Evolutionary conservation across 2,329 filamentous ascomycete genomes (phyloP).

Genomic region (Neurospora sp.): DNA sequence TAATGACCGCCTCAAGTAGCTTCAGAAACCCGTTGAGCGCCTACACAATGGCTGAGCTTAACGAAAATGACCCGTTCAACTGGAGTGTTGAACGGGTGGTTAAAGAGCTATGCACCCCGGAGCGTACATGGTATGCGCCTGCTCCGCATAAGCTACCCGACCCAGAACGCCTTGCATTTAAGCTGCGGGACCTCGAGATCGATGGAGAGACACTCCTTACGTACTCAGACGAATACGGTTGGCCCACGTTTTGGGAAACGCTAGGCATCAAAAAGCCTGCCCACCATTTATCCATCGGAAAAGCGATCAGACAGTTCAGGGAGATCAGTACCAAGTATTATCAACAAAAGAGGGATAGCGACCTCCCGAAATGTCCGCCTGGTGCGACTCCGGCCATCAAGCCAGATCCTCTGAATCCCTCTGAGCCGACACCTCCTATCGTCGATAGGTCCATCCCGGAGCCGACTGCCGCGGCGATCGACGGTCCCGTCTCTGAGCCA

Average conservation of each 20-base stretch:
- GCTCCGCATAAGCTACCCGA: slow-evolving; percentile 38
- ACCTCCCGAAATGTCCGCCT: neutral
- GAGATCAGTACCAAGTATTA: slow-evolving; percentile 39
- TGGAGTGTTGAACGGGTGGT: slow-evolving; percentile 65
- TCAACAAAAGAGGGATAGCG: neutral
- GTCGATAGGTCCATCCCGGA: neutral
- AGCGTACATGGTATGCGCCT: slow-evolving; percentile 36
- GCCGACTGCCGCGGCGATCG: neutral
- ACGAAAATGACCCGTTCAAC: slow-evolving; percentile 55
- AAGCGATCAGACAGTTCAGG: slow-evolving; percentile 48
- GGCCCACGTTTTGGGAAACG: slow-evolving; percentile 38
- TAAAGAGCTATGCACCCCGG: slow-evolving; percentile 49
- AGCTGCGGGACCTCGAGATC: slow-evolving; percentile 52
- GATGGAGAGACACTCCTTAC: slow-evolving; percentile 56
- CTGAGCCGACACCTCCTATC: neutral
- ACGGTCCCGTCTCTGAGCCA: neutral
- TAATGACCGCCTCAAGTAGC: neutral
- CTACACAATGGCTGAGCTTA: slow-evolving; percentile 20
- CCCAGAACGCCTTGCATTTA: slow-evolving; percentile 38
- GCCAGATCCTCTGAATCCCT: neutral
- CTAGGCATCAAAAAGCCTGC: slow-evolving; percentile 48
- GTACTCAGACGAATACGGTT: slow-evolving; percentile 36
- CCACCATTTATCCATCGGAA: slow-evolving; percentile 47
- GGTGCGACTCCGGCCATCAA: neutral
- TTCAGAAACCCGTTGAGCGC: neutral